Base-by-base conservation (phyloP, 257 asterid genomes). In the Vinca minor region DNA sequence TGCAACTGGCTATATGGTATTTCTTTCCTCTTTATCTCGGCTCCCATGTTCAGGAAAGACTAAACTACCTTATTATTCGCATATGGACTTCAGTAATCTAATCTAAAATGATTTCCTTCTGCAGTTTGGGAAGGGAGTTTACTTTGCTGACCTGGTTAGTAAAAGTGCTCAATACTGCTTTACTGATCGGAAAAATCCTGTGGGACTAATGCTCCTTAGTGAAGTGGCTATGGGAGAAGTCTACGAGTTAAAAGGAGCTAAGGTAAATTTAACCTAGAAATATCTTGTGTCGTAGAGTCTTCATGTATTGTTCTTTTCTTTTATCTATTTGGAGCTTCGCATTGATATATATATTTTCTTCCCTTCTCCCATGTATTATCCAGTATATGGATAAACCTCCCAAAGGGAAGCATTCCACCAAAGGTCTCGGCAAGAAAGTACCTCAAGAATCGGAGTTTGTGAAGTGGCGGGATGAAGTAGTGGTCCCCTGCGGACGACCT, bases 81-180 rank as follows among this genome's bases (percentile, higher is more conserved):
- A 28, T 47, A 11, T 17, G 20, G 13, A 21, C 50, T 35, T 6
- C 0, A 31, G 45, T 25, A 25, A 57, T 46, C 47, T 62, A 39
- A 56, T 26, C 17, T 20, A 47, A 17, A 39, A 50, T 56, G n/a
- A 6, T 28, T 44, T 69, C 65, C 47, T 26, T 36, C 61, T 42
- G 44, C 34, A 93, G 97, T 93, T 93, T 68, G 97, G 97, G 34
- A 93, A 93, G 79, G 99, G 97, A 75, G 32, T 93, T 69, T 93
- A 93, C 79, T 93, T 93, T 75, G 95, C 99, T 48, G 99, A 93
- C 75, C 77, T 93, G 77, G 97, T 89, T 52, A 93, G 97, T 69
- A 89, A 93, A 80, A 93, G 99, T 84, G 99, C 99, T 68, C 97
- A 89, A 63, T 89, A 93, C 79, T 93, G 97, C 77, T 89, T 44